Evolutionary conservation across 2,329 filamentous ascomycete species (phyloP).

Genomic region (Ophiostoma novo-ulmi): DNA sequence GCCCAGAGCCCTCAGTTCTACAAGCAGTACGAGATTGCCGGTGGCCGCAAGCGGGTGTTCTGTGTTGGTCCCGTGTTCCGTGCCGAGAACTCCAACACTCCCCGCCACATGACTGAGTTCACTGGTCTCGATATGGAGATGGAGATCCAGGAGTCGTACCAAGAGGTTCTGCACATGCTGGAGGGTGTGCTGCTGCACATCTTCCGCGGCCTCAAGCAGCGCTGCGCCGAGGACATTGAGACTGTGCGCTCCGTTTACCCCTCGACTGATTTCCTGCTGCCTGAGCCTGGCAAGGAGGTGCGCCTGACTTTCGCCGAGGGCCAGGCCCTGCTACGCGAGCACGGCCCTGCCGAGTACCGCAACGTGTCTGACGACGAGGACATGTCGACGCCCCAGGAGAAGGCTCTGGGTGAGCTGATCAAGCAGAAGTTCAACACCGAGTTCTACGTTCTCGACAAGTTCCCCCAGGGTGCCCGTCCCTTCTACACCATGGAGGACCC

Average conservation of each 20-base stretch:
- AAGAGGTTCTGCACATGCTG: slow-evolving; percentile 66
- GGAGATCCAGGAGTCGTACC: slow-evolving; percentile 75
- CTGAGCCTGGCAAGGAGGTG: slow-evolving; percentile 67
- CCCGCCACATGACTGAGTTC: slow-evolving; percentile 82
- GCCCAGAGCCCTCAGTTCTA: slow-evolving; percentile 81
- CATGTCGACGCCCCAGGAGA: slow-evolving; percentile 75
- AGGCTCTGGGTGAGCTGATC: slow-evolving; percentile 81
- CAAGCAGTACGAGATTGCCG: slow-evolving; percentile 81
- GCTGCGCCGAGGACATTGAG: slow-evolving; percentile 67
- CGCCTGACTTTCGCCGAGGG: slow-evolving; percentile 73
- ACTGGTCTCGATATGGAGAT: slow-evolving; percentile 86
- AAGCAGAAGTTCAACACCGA: slow-evolving; percentile 87
- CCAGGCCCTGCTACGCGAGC: slow-evolving; percentile 69
- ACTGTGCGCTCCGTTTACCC: slow-evolving; percentile 67
- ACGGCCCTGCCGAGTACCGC: slow-evolving; percentile 60
- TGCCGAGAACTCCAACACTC: slow-evolving; percentile 81
- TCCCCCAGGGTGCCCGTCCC: slow-evolving; percentile 79
- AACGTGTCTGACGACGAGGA: slow-evolving; percentile 74
- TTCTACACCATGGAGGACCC: slow-evolving; percentile 87
- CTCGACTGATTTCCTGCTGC: slow-evolving; percentile 72
- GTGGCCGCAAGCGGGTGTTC: slow-evolving; percentile 70
- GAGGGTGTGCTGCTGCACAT: slow-evolving; percentile 73
- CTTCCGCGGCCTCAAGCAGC: slow-evolving; percentile 65
- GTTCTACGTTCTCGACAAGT: slow-evolving; percentile 96
- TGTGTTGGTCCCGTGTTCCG: slow-evolving; percentile 77